These are phyloP conservation scores for Pyropia haitanensis DNA, from an alignment of 23 red algal species.

Conservation along the genomic window DNA sequence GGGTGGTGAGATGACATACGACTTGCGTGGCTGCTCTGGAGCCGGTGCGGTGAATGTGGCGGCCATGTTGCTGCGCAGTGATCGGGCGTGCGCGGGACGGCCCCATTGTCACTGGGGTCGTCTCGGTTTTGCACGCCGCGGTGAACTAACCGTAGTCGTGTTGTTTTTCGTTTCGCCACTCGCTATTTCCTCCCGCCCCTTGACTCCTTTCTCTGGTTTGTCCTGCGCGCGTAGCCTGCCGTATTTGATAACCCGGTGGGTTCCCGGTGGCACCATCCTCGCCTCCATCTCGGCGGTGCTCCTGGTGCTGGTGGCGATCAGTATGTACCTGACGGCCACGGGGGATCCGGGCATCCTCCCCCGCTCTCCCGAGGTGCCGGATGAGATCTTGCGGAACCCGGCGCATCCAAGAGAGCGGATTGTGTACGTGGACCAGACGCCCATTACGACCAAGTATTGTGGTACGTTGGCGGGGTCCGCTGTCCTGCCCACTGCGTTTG, in stretches of 20 bases:
- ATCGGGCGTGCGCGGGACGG: slow-evolving; percentile 8
- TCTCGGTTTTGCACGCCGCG: slow-evolving; percentile 4
- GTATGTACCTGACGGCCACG: slow-evolving; percentile 52
- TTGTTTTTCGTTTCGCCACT: slow-evolving; percentile 24
- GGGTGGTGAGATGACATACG: too few species aligned
- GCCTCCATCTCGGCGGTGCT: slow-evolving; percentile 34
- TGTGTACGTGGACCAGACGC: slow-evolving; percentile 33
- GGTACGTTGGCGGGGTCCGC: not conserved
- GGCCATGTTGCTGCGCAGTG: too few species aligned
- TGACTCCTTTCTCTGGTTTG: slow-evolving; percentile 50
- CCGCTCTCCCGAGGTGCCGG: slow-evolving; percentile 22
- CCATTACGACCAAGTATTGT: slow-evolving; percentile 61
- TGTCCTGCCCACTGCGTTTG: too few species aligned
- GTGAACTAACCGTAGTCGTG: slow-evolving; percentile 45
- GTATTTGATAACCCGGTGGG: slow-evolving; percentile 8
- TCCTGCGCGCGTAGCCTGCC: not conserved
- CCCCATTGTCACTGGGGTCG: not conserved
- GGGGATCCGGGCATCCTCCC: slow-evolving; percentile 96
- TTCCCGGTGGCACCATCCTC: slow-evolving; percentile 41
- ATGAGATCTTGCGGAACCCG: slow-evolving; percentile 34
- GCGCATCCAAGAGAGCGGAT: slow-evolving; percentile 33
- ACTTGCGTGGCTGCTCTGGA: too few species aligned
- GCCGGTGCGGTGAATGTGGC: too few species aligned
- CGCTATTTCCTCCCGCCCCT: slow-evolving; percentile 24
- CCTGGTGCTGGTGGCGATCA: slow-evolving; percentile 32